These are phyloP conservation scores for Coemansia sp. DNA, from an alignment of 192 early-diverging fungal species.

Conservation along the genomic window DNA sequence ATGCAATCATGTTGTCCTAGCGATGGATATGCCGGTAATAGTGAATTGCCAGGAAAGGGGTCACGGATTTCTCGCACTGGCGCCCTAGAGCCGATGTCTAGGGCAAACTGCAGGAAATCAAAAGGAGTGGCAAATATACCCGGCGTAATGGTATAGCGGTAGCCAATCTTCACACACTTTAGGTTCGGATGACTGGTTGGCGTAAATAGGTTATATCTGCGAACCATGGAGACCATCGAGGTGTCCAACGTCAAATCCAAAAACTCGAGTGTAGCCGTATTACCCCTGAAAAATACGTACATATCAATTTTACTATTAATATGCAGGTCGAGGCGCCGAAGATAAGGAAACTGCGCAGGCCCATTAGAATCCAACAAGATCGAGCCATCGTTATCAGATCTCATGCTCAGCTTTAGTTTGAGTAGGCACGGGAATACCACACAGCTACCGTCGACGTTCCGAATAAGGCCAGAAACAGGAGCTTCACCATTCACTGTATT, in stretches of 20 bases:
- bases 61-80: not conserved
- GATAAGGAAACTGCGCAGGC: slow-evolving; percentile 3
- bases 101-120: not conserved
- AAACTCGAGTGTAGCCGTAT: not conserved
- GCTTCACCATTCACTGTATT: not conserved
- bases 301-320: slow-evolving; percentile 1
- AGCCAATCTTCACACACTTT: not conserved
- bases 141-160: not conserved
- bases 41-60: not conserved
- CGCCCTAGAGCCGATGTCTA: not conserved
- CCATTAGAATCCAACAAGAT: not conserved
- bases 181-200: slow-evolving; percentile 1
- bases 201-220: not conserved
- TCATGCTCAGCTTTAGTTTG: not conserved
- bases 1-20: too few species aligned
- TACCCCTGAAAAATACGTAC: slow-evolving; percentile 7
- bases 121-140: not conserved
- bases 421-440: slow-evolving; percentile 1
- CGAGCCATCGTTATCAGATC: not conserved
- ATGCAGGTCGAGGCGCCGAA: not conserved
- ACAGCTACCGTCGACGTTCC: not conserved
- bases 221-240: slow-evolving; percentile 10
- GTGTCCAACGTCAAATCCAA: not conserved
- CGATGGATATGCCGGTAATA: too few species aligned
- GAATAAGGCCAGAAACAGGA: not conserved